Percentiles rank a stretch among this genome's conserved stretches.
Conservation (phyloP, 352 stramenopile genomes). For the Heterotrichella gracilis region DNA sequence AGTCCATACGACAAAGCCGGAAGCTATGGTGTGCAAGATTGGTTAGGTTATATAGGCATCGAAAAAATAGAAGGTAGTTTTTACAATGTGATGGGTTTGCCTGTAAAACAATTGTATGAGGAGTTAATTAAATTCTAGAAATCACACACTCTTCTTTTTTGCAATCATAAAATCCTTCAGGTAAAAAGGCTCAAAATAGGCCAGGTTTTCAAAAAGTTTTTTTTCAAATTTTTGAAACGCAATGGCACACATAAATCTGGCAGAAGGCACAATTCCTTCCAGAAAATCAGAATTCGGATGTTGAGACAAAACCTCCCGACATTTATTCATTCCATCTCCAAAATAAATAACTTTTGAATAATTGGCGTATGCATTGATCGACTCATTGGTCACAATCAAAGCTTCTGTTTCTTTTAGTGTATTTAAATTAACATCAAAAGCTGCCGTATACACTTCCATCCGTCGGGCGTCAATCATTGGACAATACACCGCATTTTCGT, state of each 20-base stretch:
- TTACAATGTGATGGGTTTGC: too few relatives aligned
- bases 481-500: neutral
- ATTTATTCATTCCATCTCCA: neutral
- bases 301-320: neutral
- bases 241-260: neutral
- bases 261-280: neutral
- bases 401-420: neutral
- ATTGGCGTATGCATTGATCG: neutral
- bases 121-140: too few relatives aligned
- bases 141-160: too few relatives aligned
- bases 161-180: neutral
- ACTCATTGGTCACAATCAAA: neutral
- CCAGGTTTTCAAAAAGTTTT: neutral
- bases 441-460: neutral
- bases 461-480: neutral
- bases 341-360: neutral
- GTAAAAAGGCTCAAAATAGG: conserved; percentile 8
- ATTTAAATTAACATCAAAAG: neutral
- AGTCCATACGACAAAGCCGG: too few relatives aligned
- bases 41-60: too few relatives aligned
- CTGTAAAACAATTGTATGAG: too few relatives aligned
- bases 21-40: too few relatives aligned
- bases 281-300: neutral
- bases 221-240: neutral
- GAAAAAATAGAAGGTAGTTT: too few relatives aligned